Conservation (phyloP, 2,329 filamentous ascomycete species). For the Pseudocercospora fuligena region DNA sequence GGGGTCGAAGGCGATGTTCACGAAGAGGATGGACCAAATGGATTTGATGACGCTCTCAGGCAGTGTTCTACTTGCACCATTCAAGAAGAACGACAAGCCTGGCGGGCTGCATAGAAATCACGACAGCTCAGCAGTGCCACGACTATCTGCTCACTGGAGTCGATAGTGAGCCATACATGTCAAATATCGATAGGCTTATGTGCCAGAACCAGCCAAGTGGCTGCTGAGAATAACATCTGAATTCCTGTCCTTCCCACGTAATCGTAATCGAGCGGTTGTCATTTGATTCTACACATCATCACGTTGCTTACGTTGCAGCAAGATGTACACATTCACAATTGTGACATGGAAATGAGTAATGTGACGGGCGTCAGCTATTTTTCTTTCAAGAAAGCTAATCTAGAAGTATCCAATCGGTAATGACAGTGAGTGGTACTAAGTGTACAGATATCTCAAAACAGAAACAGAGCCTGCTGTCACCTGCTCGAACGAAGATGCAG, state of each 20-base stretch:
- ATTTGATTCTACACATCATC: too few relatives aligned
- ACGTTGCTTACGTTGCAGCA: too few relatives aligned
- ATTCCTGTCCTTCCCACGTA: too few relatives aligned
- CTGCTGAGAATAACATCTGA: too few relatives aligned
- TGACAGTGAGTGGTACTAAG: neutral
- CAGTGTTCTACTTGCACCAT: neutral
- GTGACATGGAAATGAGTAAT: too few relatives aligned
- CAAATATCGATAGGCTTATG: too few relatives aligned
- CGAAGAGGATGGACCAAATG: neutral
- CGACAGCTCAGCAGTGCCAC: neutral
- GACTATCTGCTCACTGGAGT: neutral
- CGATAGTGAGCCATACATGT: neutral
- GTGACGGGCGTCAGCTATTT: neutral
- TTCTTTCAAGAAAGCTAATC: neutral
- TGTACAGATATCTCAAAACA: neutral
- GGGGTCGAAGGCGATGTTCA: neutral
- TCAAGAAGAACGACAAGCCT: neutral
- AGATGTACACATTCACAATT: too few relatives aligned
- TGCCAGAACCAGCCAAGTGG: too few relatives aligned
- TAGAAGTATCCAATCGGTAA: neutral
- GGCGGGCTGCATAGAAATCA: neutral
- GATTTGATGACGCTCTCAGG: neutral
- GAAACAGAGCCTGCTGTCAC: neutral
- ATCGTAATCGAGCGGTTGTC: too few relatives aligned
- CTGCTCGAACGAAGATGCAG: neutral